Conservation (phyloP, 1,284 basidiomycete species). For the Trichosporon inkin region DNA sequence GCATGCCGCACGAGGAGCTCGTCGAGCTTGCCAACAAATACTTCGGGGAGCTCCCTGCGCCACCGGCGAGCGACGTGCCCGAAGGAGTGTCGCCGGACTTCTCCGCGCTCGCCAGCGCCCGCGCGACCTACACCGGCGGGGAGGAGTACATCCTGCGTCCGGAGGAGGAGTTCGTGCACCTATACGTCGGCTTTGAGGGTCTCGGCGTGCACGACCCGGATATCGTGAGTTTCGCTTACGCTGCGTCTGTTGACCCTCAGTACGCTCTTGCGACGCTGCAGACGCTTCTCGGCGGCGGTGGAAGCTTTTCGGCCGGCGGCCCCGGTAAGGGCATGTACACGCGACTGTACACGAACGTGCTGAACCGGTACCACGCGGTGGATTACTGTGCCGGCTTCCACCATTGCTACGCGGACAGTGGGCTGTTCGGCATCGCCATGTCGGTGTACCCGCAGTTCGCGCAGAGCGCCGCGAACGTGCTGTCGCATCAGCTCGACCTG, state of each 20-base stretch:
- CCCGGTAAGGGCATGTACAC: constrained; percentile 99
- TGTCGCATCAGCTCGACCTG: constrained; percentile 68
- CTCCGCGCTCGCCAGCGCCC: constrained; percentile 49
- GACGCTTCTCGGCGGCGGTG: constrained; percentile 89
- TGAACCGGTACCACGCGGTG: constrained; percentile 89
- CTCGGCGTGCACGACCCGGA: constrained; percentile 89
- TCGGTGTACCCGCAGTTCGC: constrained; percentile 71
- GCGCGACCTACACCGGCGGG: constrained; percentile 81
- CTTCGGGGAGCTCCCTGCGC: constrained; percentile 67
- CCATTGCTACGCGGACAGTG: constrained; percentile 93
- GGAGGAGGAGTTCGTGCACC: constrained; percentile 79
- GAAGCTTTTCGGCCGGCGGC: constrained; percentile 65
- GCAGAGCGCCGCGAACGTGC: constrained; percentile 70
- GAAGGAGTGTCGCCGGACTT: constrained; percentile 36
- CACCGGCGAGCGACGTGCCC: constrained; percentile 30
- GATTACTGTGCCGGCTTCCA: constrained; percentile 98
- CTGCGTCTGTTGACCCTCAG: constrained; percentile 23
- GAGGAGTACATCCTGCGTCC: constrained; percentile 61
- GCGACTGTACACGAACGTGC: constrained; percentile 91
- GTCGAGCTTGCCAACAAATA: constrained; percentile 77
- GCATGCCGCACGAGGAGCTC: constrained; percentile 82
- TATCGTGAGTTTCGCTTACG: constrained; percentile 54
- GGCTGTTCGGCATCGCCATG: constrained; percentile 88
- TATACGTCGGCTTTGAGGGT: constrained; percentile 91
- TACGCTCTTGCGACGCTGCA: constrained; percentile 94